Percentiles rank a stretch among this genome's conserved stretches.
phyloP scores from a whole-genome alignment of 768 basidiomycete species.

The Peribolospora kevripleyi region DNA sequence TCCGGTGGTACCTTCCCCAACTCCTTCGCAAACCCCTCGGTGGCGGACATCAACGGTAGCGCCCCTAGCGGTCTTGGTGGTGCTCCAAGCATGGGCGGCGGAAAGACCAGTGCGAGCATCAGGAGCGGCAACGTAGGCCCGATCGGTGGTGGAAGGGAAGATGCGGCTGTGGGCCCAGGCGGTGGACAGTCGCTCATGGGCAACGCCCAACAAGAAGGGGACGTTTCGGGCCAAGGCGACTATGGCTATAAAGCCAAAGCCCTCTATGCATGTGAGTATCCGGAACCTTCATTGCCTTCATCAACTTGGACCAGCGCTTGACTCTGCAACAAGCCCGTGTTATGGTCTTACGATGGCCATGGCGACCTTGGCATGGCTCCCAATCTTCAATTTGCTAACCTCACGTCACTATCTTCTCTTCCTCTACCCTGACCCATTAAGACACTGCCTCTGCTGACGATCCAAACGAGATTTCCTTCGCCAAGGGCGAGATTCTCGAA shows the following conservation, averaged over 20 bases:
- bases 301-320: no score
- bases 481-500: conserved; percentile 75
- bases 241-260: conserved; percentile 48
- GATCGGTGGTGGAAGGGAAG: neutral
- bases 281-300: neutral
- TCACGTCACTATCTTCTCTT: neutral
- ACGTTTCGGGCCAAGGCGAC: conserved; percentile 5
- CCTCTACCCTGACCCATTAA: conserved; percentile 17
- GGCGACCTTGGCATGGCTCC: neutral
- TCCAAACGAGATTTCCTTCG: conserved; percentile 83
- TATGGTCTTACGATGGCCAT: no score
- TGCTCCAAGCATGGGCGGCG: conserved; percentile 31
- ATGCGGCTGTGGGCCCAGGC: no score
- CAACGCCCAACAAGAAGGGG: neutral
- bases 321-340: no score
- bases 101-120: conserved; percentile 31
- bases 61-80: conserved; percentile 24
- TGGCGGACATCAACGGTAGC: neutral
- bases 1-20: neutral
- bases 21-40: neutral
- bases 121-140: conserved; percentile 18
- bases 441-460: conserved; percentile 87
- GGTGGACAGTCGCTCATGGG: neutral
- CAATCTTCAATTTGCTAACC: conserved; percentile 4
- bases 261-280: conserved; percentile 54